Conservation (phyloP, 2,329 filamentous ascomycete species). For the Emergomyces africanus region DNA sequence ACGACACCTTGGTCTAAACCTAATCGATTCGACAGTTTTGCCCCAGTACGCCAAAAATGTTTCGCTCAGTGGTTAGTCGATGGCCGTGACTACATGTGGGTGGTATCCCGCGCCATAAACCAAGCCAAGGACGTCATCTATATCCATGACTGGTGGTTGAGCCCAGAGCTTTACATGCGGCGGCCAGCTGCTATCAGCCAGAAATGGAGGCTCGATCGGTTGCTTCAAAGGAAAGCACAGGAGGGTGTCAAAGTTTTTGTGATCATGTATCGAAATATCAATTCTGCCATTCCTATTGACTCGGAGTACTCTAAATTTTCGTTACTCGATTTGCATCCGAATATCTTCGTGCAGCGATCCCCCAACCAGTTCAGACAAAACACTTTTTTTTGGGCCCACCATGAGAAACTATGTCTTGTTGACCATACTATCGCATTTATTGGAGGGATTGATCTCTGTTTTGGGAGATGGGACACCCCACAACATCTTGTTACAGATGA, state of each 20-base stretch:
- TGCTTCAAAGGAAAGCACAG: constrained; percentile 80
- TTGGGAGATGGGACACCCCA: constrained; percentile 81
- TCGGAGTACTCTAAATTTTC: constrained; percentile 98
- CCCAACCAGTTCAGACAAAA: constrained; percentile 98
- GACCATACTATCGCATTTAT: constrained; percentile 92
- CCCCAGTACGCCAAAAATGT: constrained; percentile 75
- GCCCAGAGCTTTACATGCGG: constrained; percentile 73
- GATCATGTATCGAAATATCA: constrained; percentile 82
- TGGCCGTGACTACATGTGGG: constrained; percentile 89
- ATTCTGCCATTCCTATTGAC: constrained; percentile 93
- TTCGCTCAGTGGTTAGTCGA: constrained; percentile 96
- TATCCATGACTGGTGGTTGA: constrained; percentile 91
- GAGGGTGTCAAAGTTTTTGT: constrained; percentile 91
- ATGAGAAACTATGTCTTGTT: constrained; percentile 94
- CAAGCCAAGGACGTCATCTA: constrained; percentile 87
- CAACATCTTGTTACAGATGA: constrained; percentile 80
- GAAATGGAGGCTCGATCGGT: constrained; percentile 73
- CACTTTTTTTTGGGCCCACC: constrained; percentile 97
- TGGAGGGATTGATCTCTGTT: constrained; percentile 87
- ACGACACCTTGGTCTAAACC: constrained; percentile 72
- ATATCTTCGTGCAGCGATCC: constrained; percentile 93
- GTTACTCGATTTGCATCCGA: constrained; percentile 84
- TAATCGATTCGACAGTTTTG: constrained; percentile 82
- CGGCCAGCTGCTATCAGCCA: constrained; percentile 72
- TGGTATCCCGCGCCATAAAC: constrained; percentile 82